Evolutionary conservation across 2,329 filamentous ascomycete species (phyloP).

Genomic region (Ambrosiella xylebori): DNA sequence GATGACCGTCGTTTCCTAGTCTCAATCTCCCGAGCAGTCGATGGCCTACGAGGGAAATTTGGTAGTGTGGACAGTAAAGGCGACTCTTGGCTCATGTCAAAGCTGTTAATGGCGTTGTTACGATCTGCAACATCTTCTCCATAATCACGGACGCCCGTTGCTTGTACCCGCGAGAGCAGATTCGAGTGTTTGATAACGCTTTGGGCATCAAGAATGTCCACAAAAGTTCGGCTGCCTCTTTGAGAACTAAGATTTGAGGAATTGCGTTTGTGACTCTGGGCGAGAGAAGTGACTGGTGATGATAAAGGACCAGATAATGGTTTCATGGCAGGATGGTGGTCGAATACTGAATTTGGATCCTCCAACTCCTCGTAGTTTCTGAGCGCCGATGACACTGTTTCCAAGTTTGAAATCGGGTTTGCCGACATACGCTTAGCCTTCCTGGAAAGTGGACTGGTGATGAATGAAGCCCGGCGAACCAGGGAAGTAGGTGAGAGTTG

Average conservation of each 20-base stretch:
- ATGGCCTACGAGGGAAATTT: not conserved
- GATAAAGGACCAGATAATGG: conserved; percentile 4
- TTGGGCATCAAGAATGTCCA: conserved; percentile 42
- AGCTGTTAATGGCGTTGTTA: conserved; percentile 29
- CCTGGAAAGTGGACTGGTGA: conserved; percentile 10
- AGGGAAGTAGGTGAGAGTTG: not conserved
- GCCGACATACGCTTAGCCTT: conserved; percentile 8
- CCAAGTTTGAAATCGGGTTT: not conserved
- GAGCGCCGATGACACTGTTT: not conserved
- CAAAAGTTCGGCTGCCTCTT: conserved; percentile 14
- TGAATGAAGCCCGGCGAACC: conserved; percentile 1
- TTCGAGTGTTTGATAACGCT: conserved; percentile 32
- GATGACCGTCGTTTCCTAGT: not conserved
- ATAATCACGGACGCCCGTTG: conserved; percentile 35
- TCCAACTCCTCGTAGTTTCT: not conserved
- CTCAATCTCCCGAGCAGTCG: conserved; percentile 3
- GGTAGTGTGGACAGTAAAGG: conserved; percentile 1
- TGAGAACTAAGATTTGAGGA: conserved; percentile 10
- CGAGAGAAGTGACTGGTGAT: not conserved
- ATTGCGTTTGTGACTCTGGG: conserved; percentile 8
- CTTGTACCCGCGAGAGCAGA: conserved; percentile 31
- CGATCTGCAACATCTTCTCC: conserved; percentile 50
- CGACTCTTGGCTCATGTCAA: conserved; percentile 2
- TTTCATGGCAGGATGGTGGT: conserved; percentile 13
- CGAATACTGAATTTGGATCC: conserved; percentile 4